These are phyloP conservation scores for Glebionis coronaria DNA, from an alignment of 129 eudicot species.

Conservation along the genomic window DNA sequence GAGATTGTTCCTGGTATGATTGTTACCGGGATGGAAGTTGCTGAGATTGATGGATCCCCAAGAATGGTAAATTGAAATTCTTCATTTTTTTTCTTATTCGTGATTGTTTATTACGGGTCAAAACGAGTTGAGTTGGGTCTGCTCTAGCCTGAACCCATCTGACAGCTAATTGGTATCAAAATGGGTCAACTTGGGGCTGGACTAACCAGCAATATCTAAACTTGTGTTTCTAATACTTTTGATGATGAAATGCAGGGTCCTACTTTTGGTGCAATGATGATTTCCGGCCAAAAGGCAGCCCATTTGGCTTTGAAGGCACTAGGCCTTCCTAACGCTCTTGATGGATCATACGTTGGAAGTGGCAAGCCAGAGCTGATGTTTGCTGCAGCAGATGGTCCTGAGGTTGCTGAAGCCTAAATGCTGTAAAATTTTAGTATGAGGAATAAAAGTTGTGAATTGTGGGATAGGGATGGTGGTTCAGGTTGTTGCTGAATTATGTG, in stretches of 20 bases:
- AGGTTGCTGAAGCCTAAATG: conserved; percentile 47
- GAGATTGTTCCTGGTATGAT: conserved; percentile 79
- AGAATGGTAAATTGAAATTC: conserved; percentile 44
- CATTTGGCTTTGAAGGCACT: conserved; percentile 69
- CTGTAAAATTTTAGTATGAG: conserved; percentile 11
- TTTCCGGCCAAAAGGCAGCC: conserved; percentile 84
- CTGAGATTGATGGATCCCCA: conserved; percentile 70
- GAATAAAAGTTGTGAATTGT: conserved; percentile 21
- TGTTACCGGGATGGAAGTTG: conserved; percentile 80
- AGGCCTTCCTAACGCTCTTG: conserved; percentile 65
- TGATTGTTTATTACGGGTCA: no score
- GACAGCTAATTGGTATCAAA: no score
- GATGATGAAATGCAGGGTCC: conserved; percentile 63
- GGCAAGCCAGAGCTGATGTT: conserved; percentile 45
- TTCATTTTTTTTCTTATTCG: no score
- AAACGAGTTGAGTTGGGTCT: no score
- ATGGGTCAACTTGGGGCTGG: no score
- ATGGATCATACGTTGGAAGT: conserved; percentile 34
- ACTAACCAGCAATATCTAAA: no score
- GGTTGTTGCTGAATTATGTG: background rate
- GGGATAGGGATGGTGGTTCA: conserved; percentile 12
- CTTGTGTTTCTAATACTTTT: background rate
- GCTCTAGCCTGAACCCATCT: no score
- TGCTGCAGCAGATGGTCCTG: conserved; percentile 50
- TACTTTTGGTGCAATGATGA: conserved; percentile 88